Conservation (phyloP, 441 rosid species). For the Daphne laureola region DNA sequence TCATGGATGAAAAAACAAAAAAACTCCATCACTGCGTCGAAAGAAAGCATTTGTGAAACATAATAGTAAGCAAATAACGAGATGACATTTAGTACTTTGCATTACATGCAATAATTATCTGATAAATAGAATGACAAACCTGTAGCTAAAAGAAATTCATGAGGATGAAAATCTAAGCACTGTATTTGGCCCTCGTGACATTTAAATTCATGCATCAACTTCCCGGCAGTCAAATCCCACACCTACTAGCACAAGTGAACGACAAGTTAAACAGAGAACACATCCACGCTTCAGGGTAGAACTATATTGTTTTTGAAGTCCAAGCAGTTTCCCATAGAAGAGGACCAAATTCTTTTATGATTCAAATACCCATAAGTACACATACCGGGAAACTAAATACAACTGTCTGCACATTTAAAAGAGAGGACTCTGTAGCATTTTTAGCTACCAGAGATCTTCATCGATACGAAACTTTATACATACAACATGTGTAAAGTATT, state of each 20-base stretch:
- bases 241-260: conserved; percentile 35
- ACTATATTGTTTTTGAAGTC: neutral
- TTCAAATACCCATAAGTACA: neutral
- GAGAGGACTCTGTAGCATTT: neutral
- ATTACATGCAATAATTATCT: conserved; percentile 9
- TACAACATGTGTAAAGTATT: too few species aligned
- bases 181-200: conserved; percentile 88
- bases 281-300: conserved; percentile 1
- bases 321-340: too few species aligned
- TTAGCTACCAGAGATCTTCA: too few species aligned
- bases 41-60: too few species aligned
- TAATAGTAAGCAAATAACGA: too few species aligned
- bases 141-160: conserved; percentile 91
- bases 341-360: too few species aligned
- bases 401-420: neutral
- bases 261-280: conserved; percentile 8
- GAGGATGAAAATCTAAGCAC: conserved; percentile 97
- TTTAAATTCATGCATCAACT: conserved; percentile 93
- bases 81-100: too few species aligned
- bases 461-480: too few species aligned
- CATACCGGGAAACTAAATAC: neutral
- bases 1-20: too few species aligned
- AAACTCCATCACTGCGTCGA: too few species aligned
- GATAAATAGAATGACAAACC: conserved; percentile 37
- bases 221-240: conserved; percentile 99